Conservation (phyloP, 2,329 filamentous ascomycete species). For the Cladosporium sp. region DNA sequence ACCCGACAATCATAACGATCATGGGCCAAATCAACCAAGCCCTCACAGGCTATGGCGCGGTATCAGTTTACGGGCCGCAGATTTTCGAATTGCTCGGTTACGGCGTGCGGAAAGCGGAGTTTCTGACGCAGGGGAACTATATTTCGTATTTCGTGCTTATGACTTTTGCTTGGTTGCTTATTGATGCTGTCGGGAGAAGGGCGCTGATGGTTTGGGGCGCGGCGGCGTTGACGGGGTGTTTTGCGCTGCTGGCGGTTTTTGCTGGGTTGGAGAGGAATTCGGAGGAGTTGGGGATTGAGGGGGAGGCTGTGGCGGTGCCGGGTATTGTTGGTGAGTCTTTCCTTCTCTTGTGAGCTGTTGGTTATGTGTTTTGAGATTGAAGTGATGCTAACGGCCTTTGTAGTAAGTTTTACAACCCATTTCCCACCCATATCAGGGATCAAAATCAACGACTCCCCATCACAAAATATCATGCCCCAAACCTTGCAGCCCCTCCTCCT, state of each 20-base stretch:
- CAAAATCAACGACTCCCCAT: too few relatives aligned
- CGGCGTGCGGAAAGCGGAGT: conserved; percentile 47
- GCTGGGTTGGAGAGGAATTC: conserved; percentile 44
- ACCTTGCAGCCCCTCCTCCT: not conserved
- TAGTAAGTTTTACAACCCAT: not conserved
- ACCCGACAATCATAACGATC: conserved; percentile 56
- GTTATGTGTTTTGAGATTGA: not conserved
- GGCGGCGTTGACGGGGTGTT: conserved; percentile 43
- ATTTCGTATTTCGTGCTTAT: conserved; percentile 57
- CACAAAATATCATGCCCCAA: too few relatives aligned
- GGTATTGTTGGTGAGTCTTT: conserved; percentile 38
- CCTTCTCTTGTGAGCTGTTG: too few relatives aligned
- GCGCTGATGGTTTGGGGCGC: conserved; percentile 52
- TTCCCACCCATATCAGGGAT: too few relatives aligned
- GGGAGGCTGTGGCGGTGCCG: conserved; percentile 43
- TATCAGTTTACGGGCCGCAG: conserved; percentile 59
- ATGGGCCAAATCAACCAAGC: conserved; percentile 62
- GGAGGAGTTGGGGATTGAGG: conserved; percentile 34
- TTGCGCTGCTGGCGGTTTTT: conserved; percentile 49
- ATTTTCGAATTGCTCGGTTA: conserved; percentile 60
- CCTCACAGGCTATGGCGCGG: conserved; percentile 48
- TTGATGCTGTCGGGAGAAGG: conserved; percentile 52
- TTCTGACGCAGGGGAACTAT: conserved; percentile 57
- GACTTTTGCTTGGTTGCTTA: conserved; percentile 57
- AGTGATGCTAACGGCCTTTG: not conserved